Conservation (phyloP, 2,329 filamentous ascomycete genomes). For the Scleromitrula shiraiana region DNA sequence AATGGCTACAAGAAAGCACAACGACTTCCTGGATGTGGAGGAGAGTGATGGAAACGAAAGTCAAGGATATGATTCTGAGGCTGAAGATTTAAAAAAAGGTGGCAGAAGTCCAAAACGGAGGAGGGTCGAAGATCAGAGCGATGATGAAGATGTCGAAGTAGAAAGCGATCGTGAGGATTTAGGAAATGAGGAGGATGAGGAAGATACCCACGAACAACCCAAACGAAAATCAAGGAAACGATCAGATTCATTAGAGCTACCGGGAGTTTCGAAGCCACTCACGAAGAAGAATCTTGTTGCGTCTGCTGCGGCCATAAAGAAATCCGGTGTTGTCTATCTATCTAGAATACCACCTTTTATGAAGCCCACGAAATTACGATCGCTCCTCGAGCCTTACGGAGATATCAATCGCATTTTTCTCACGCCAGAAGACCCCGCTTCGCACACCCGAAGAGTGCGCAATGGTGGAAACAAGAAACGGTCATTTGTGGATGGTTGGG, state of each 20-base stretch:
- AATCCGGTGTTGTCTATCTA: conserved; percentile 75
- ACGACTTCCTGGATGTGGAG: conserved; percentile 59
- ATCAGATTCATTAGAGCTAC: conserved; percentile 32
- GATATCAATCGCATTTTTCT: conserved; percentile 71
- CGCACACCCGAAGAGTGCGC: conserved; percentile 58
- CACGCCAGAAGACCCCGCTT: conserved; percentile 62
- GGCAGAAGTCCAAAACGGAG: conserved; percentile 52
- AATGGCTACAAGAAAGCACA: conserved; percentile 64
- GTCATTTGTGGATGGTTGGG: conserved; percentile 78
- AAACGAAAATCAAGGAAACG: conserved; percentile 18
- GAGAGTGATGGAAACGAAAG: conserved; percentile 49
- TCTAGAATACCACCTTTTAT: conserved; percentile 83
- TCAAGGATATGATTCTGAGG: conserved; percentile 59
- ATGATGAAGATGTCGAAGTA: conserved; percentile 29
- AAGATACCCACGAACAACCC: conserved; percentile 13
- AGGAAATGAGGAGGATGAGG: conserved; percentile 26
- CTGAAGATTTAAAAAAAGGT: conserved; percentile 57
- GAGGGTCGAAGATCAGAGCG: conserved; percentile 41
- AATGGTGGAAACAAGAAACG: conserved; percentile 77
- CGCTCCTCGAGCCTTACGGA: conserved; percentile 68
- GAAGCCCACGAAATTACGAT: conserved; percentile 71
- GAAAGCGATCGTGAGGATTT: conserved; percentile 27
- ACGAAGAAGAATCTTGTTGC: conserved; percentile 61
- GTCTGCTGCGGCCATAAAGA: conserved; percentile 56
- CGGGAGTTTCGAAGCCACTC: conserved; percentile 45